Percentiles rank a stretch among this genome's conserved stretches.
Conservation (phyloP, 345 rosid genomes). For the Luvunga scandens region DNA sequence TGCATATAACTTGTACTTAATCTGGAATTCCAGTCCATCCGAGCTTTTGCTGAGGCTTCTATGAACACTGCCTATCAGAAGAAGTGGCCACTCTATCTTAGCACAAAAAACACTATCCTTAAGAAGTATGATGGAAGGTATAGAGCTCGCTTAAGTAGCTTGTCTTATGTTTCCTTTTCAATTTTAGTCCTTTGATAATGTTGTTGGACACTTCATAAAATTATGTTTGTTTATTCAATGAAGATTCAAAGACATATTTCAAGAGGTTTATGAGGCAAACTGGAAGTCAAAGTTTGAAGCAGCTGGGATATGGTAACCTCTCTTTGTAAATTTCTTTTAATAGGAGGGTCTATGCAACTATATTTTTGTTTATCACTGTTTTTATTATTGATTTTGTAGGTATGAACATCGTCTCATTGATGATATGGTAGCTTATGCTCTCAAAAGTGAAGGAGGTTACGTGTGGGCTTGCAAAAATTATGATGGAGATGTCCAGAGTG, state of each 20-base stretch:
- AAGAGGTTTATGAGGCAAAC: slow-evolving; percentile 88
- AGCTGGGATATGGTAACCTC: slow-evolving; percentile 87
- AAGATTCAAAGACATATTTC: slow-evolving; percentile 98
- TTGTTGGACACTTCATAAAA: background rate
- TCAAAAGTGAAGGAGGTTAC: slow-evolving; percentile 97
- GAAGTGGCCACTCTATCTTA: slow-evolving; percentile 98
- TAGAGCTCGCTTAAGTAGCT: slow-evolving; percentile 8
- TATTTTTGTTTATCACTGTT: background rate
- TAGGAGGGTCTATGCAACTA: background rate
- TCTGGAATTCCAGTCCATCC: slow-evolving; percentile 65
- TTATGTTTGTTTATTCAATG: slow-evolving; percentile 15
- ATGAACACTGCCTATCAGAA: slow-evolving; percentile 91
- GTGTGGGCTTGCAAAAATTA: slow-evolving; percentile 99
- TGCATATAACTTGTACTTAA: background rate
- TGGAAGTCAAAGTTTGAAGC: slow-evolving; percentile 96
- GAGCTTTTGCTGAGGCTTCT: slow-evolving; percentile 88
- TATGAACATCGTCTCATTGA: slow-evolving; percentile 99
- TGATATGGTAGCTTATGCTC: slow-evolving; percentile 98
- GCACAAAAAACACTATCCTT: slow-evolving; percentile 96
- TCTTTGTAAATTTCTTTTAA: background rate
- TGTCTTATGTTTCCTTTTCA: slow-evolving; percentile 4
- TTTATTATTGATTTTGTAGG: slow-evolving; percentile 45
- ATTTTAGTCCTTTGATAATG: background rate
- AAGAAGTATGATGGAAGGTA: slow-evolving; percentile 99
- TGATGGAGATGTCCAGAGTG: slow-evolving; percentile 99